Evolutionary conservation across 495 filamentous ascomycete species (phyloP), one percentile per base, ranked within the genome.

Genomic region (Penicillium paxilli): DNA sequence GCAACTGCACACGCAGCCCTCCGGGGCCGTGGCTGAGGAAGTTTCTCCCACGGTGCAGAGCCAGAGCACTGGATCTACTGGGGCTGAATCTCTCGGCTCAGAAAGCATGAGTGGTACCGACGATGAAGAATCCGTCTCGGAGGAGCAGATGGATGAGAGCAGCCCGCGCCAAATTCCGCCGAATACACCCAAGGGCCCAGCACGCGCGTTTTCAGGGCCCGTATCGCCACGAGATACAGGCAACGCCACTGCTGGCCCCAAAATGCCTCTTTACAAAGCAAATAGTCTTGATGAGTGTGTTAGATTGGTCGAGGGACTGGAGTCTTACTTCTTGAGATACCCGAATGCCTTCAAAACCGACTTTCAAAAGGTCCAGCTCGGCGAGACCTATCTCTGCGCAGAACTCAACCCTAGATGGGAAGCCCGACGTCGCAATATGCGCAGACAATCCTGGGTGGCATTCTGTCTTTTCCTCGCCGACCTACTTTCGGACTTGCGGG

Each of bases 381-480:
- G 25, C 17, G 24, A 38, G 33, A 12, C 4, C 2, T 49, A 38
- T 37, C 33, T 49, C 20, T 2, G 2, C 1, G 8, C 32, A 6
- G 1, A 6, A 3, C 5, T 40, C 2, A 10, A 3, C 17, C 11
- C 19, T 2, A 25, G 25, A 24, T 49, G 47, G 47, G 16, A 9
- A 1, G 10, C 20, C 14, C 33, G 37, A 5, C 35, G 35, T 16
- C 35, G 35, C 16, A 38, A 16, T 12, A 5, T 38, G 7, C 2
- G 0, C 11, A 0, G 21, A 6, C 30, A 23, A 17, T 24, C 47
- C 20, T 49, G 47, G 53, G 11, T 51, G 5, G 47, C 14, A 8
- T 50, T 56, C 28, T 51, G 53, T 42, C 24, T 24, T 16, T 56
- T 56, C 41, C 47, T 56, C 12, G 38, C 47, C 10, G 30, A 44